phyloP scores from a whole-genome alignment of 2,329 filamentous ascomycete genomes.

The Emmonsiellopsis sp. region DNA sequence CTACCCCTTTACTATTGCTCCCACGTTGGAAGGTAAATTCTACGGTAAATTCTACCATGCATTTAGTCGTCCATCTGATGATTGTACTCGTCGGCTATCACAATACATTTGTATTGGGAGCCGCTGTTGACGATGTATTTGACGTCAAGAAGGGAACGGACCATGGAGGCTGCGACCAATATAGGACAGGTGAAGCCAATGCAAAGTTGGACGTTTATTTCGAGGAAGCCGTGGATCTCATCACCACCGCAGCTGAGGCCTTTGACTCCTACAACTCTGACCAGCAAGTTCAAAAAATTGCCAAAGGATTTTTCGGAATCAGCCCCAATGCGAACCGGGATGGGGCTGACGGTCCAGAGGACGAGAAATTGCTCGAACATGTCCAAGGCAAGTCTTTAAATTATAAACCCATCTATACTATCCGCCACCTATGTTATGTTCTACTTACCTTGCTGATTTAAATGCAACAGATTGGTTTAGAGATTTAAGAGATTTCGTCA shows the following conservation, averaged over 20 bases:
- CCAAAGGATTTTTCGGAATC: background rate
- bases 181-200: background rate
- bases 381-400: background rate
- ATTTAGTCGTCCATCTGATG: too few species aligned
- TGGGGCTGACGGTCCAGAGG: background rate
- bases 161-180: background rate
- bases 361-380: background rate
- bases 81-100: too few species aligned
- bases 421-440: too few species aligned
- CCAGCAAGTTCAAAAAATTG: background rate
- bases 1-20: too few species aligned
- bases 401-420: background rate
- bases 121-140: background rate
- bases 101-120: too few species aligned
- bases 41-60: too few species aligned
- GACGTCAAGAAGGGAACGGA: background rate
- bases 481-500: too few species aligned
- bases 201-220: background rate
- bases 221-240: background rate
- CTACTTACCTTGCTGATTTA: too few species aligned
- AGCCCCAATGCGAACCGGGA: background rate
- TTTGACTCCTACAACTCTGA: background rate
- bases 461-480: too few species aligned
- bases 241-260: background rate
- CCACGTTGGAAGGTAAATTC: too few species aligned